A percentile compares a stretch with the other conserved stretches of the same genome.
Conservation (phyloP, 805 yeast genomes). For the Hanseniaspora meyeri region DNA sequence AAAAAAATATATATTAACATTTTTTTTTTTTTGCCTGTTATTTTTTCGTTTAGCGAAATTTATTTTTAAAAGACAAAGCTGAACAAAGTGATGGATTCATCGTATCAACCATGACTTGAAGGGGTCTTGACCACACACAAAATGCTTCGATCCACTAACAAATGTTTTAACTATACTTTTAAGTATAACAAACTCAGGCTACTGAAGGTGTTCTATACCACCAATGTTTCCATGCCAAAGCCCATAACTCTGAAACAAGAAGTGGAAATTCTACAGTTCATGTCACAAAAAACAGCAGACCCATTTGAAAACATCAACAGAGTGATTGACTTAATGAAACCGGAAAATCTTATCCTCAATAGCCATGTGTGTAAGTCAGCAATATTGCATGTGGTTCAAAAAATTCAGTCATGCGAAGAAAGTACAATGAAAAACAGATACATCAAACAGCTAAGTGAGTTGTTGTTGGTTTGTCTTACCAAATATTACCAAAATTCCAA, state of each 20-base stretch:
- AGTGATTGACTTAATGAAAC: background rate
- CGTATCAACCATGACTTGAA: too few relatives aligned
- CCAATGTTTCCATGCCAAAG: background rate
- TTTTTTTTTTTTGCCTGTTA: too few relatives aligned
- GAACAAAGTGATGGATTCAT: too few relatives aligned
- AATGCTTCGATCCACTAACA: background rate
- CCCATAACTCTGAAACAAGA: slow-evolving; percentile 1
- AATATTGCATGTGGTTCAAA: background rate
- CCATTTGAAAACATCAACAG: background rate
- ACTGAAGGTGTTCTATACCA: background rate
- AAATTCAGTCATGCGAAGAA: background rate
- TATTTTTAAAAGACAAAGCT: too few relatives aligned
- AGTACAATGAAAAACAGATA: background rate
- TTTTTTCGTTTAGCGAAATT: too few relatives aligned
- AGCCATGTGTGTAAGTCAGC: background rate
- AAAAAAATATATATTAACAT: too few relatives aligned
- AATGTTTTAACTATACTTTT: background rate
- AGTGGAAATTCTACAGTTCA: background rate
- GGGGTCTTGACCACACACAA: too few relatives aligned
- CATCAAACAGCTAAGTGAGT: background rate
- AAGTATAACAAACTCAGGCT: background rate
- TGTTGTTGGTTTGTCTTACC: background rate
- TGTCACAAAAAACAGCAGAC: background rate
- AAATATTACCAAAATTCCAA: background rate
- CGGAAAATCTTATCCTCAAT: background rate